A percentile compares a stretch with the other conserved stretches of the same genome.
Evolutionary conservation across 2,329 filamentous ascomycete genomes (phyloP).

Genomic region (Venturia nashicola): DNA sequence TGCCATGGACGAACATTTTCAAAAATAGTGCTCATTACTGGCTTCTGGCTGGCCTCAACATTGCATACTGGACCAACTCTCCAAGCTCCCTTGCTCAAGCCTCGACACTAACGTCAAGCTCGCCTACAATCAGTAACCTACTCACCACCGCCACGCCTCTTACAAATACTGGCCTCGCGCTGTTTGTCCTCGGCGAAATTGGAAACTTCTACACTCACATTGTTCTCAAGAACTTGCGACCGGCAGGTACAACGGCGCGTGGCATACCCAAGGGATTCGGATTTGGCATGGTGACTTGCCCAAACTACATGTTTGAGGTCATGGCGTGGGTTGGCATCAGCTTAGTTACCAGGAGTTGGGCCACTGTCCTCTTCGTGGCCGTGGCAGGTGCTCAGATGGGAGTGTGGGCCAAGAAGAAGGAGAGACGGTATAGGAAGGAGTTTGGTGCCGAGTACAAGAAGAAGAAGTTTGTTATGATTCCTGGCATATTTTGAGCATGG

Average conservation of each 20-base stretch:
- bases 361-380: constrained; percentile 62
- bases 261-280: constrained; percentile 80
- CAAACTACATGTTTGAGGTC: constrained; percentile 93
- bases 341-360: constrained; percentile 66
- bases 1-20: constrained; percentile 84
- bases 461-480: constrained; percentile 76
- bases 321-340: constrained; percentile 77
- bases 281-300: constrained; percentile 80
- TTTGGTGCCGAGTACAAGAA: constrained; percentile 92
- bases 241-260: constrained; percentile 65
- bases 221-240: constrained; percentile 65
- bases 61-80: constrained; percentile 75
- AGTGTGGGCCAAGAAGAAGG: constrained; percentile 82
- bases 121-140: neutral
- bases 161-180: constrained; percentile 41
- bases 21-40: constrained; percentile 96
- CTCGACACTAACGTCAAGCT: constrained; percentile 41
- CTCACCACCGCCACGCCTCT: constrained; percentile 28
- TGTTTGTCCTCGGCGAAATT: constrained; percentile 69
- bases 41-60: constrained; percentile 65
- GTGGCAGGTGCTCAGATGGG: constrained; percentile 71
- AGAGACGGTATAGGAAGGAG: constrained; percentile 76
- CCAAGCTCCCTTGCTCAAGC: constrained; percentile 29
- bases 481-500: constrained; percentile 41
- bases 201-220: constrained; percentile 71